Base-by-base conservation (phyloP, 208 protist genomes). In the Crithidia thermophila region DNA sequence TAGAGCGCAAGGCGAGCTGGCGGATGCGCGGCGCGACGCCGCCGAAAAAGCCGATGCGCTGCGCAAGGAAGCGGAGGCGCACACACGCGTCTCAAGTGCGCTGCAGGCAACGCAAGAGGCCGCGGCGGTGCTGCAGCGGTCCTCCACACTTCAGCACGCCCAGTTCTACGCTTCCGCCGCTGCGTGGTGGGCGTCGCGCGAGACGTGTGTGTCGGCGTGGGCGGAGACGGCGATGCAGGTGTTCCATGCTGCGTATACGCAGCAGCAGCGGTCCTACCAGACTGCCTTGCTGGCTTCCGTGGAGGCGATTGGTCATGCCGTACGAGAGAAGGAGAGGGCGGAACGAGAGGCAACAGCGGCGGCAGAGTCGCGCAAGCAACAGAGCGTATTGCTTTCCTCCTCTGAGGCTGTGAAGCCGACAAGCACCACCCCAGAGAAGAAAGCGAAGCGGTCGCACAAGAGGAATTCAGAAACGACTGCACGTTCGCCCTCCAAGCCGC, bases 121-220 rank as follows among this genome's bases (percentile, higher is more conserved):
- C 1, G 11, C 40, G 11, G 50, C 18, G 27, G 36, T 49, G 1
- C 31, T 57, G 42, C 45, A 33, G n/a, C 46, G 25, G 2, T 14
- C 30, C 20, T n/a, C 43, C 5, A 18, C n/a, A 3, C 25, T 56
- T 5, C 55, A 58, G 47, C 53, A 57, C 0, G 21, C 23, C 0
- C 47, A 34, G 4, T 18, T 56, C 5, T 47, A 51, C 25, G 39
- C 33, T 6, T 13, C 11, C 37, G 10, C 28, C 20, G 31, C 49
- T 8, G 36, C 37, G 21, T 74, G 68, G 68, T 67, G 59, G 68
- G 33, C 25, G 5, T 50, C 43, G 14, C 68, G 23, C 11, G 60
- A 62, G 31, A 20, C 43, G 11, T 70, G 50, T 33, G 27, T 27
- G 16, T 4, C 37, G 31, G 34, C 61, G n/a, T 74, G 59, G 57